Conservation (phyloP, 352 stramenopile species). For the Phytophthora cactorum region DNA sequence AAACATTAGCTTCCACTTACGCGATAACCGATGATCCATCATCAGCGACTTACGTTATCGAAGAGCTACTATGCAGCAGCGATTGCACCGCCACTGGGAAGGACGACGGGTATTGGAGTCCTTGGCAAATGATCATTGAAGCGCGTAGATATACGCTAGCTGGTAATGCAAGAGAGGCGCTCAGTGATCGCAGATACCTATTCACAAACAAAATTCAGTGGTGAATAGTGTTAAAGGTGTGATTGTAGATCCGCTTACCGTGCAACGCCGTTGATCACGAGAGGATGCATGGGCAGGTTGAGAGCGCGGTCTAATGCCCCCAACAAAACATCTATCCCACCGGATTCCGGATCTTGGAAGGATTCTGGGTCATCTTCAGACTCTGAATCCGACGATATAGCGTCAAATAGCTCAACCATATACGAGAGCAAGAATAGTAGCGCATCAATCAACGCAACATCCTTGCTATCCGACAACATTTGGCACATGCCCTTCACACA, state of each 20-base stretch:
- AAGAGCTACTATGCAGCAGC: constrained; percentile 55
- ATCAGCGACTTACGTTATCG: constrained; percentile 47
- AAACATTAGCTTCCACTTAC: background rate
- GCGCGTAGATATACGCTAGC: constrained; percentile 50
- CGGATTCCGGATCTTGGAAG: constrained; percentile 32
- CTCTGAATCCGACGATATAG: constrained; percentile 75
- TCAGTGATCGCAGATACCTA: constrained; percentile 74
- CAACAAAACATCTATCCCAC: constrained; percentile 66
- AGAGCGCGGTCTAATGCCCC: constrained; percentile 51
- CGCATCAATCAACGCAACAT: constrained; percentile 70
- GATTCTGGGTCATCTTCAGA: constrained; percentile 48
- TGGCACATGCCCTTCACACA: constrained; percentile 70
- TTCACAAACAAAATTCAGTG: constrained; percentile 9
- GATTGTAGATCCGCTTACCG: constrained; percentile 35
- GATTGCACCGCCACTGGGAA: constrained; percentile 53
- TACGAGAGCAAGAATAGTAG: constrained; percentile 79
- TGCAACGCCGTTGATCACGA: constrained; percentile 62
- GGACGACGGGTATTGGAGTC: constrained; percentile 54
- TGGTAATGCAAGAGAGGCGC: constrained; percentile 58
- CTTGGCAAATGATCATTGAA: constrained; percentile 51
- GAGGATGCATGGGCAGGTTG: constrained; percentile 59
- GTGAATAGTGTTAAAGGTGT: background rate
- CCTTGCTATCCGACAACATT: constrained; percentile 51
- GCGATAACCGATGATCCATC: background rate
- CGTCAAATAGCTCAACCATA: constrained; percentile 84